Evolutionary conservation across 148 eudicot genomes (phyloP).

Genomic region (Chenopodium berlandieri): DNA sequence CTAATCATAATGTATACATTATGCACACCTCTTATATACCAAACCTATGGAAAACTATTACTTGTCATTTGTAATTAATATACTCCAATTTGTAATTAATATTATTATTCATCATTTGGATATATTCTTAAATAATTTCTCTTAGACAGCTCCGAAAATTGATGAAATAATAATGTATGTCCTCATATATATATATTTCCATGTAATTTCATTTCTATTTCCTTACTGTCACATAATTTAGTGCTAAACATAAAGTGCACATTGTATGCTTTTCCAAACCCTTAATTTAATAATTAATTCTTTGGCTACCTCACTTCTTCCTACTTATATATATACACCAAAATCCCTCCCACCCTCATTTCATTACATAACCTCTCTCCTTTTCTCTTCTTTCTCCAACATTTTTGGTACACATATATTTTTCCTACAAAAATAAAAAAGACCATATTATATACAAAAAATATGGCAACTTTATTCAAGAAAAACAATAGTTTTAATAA

Average conservation of each 20-base stretch:
- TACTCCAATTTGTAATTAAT: no score
- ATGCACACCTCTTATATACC: no score
- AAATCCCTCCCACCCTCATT: conserved; percentile 14
- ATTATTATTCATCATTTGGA: no score
- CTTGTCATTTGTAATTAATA: no score
- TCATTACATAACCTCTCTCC: conserved; percentile 13
- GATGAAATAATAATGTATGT: neutral
- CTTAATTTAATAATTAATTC: neutral
- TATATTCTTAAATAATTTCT: neutral
- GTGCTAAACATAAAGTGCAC: conserved; percentile 28
- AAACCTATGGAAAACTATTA: no score
- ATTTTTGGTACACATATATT: neutral
- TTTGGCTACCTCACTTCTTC: conserved; percentile 30
- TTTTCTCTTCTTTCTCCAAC: neutral
- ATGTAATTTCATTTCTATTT: conserved; percentile 16
- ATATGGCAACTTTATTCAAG: conserved; percentile 23
- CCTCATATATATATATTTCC: neutral
- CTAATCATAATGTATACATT: no score
- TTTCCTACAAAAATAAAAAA: neutral
- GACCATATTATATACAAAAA: neutral
- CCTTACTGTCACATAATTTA: conserved; percentile 17
- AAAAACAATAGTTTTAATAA: conserved; percentile 36
- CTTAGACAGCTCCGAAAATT: conserved; percentile 9
- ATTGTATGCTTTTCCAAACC: conserved; percentile 26
- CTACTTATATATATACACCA: conserved; percentile 24